Conservation (phyloP, 176 grass and related monocot species). For the Eleusine coracana region DNA sequence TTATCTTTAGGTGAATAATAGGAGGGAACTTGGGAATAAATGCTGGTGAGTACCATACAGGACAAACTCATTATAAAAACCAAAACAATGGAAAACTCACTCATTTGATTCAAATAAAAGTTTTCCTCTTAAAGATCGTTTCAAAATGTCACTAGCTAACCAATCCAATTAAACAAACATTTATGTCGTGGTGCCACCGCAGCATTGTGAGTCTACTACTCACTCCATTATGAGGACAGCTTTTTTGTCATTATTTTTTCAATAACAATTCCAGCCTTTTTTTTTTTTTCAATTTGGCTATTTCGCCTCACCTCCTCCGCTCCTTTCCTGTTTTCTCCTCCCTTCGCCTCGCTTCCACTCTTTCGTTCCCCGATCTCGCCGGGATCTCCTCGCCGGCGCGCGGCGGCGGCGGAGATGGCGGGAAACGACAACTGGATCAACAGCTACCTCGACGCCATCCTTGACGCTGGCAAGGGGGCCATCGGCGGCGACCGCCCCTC, state of each 20-base stretch:
- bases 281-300: slow-evolving; percentile 26
- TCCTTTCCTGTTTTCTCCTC: neutral
- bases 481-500: slow-evolving; percentile 65
- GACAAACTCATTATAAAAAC: neutral
- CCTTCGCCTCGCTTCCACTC: slow-evolving; percentile 34
- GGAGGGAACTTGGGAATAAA: neutral
- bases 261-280: slow-evolving; percentile 8
- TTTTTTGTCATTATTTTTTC: neutral
- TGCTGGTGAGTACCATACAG: neutral
- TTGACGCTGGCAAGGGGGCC: slow-evolving; percentile 60
- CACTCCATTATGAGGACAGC: slow-evolving; percentile 17
- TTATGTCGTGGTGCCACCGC: neutral
- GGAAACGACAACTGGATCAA: slow-evolving; percentile 84
- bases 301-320: slow-evolving; percentile 36
- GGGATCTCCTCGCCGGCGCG: slow-evolving; percentile 38
- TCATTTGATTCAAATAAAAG: neutral
- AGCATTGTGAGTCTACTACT: neutral
- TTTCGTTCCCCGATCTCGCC: slow-evolving; percentile 38
- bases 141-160: neutral
- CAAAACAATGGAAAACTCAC: neutral
- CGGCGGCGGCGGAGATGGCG: slow-evolving; percentile 47
- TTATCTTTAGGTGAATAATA: neutral
- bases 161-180: neutral
- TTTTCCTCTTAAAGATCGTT: neutral
- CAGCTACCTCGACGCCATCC: slow-evolving; percentile 78